A percentile compares a stretch with the other conserved stretches of the same genome.
Evolutionary conservation across 163 green algal genomes (phyloP).

Genomic region (Chlorella variabilis): DNA sequence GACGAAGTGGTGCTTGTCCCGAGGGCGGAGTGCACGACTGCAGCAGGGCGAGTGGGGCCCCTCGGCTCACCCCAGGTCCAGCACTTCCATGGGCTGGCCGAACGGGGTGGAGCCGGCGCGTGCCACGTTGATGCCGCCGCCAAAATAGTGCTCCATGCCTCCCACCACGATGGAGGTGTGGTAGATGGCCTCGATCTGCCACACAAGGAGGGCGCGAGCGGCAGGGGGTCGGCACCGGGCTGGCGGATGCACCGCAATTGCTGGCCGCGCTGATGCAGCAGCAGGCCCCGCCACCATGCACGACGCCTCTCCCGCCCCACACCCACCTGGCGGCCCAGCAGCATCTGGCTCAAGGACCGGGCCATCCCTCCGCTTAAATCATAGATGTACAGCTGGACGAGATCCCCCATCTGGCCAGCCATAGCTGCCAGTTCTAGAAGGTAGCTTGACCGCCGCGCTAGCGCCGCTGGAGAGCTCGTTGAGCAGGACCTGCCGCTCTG

Average conservation of each 20-base stretch:
- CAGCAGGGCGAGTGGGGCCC: too few relatives aligned
- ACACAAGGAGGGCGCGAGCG: not conserved
- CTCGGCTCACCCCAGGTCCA: slow-evolving; percentile 69
- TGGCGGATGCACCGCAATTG: too few relatives aligned
- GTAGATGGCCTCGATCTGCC: slow-evolving; percentile 78
- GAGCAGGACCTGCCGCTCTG: too few relatives aligned
- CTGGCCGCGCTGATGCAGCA: too few relatives aligned
- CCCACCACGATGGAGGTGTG: slow-evolving; percentile 76
- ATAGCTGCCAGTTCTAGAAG: too few relatives aligned
- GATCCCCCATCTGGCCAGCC: slow-evolving; percentile 16
- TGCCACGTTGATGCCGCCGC: slow-evolving; percentile 69
- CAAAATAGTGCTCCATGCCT: slow-evolving; percentile 77
- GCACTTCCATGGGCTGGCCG: slow-evolving; percentile 60
- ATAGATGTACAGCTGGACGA: slow-evolving; percentile 78
- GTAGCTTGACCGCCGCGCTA: too few relatives aligned
- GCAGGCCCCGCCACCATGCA: too few relatives aligned
- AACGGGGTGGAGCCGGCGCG: slow-evolving; percentile 70
- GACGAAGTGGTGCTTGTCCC: too few relatives aligned
- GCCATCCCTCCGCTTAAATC: slow-evolving; percentile 78
- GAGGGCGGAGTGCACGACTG: too few relatives aligned
- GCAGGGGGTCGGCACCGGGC: not conserved
- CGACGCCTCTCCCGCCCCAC: too few relatives aligned
- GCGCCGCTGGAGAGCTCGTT: too few relatives aligned
- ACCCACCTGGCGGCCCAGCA: slow-evolving; percentile 71
- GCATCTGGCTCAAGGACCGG: slow-evolving; percentile 51